A percentile compares a stretch with the other conserved stretches of the same genome.
Conservation (phyloP, 163 green algal species). For the Scenedesmus sp. region DNA sequence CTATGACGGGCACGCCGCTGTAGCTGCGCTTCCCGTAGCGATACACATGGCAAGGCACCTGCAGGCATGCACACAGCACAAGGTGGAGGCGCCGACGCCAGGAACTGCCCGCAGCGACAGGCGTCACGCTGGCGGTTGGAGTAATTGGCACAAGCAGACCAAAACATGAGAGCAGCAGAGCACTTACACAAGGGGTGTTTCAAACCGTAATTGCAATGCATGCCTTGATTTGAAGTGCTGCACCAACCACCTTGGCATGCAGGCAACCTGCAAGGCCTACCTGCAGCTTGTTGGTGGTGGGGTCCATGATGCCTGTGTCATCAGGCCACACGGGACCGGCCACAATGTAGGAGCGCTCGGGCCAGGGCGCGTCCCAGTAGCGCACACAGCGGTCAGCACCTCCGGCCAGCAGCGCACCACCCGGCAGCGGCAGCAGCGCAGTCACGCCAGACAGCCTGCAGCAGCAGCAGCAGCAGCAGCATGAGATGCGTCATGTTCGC, state of each 20-base stretch:
- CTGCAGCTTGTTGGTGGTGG: conserved; percentile 34
- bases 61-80: neutral
- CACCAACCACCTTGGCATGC: too few relatives aligned
- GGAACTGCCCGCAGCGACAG: too few relatives aligned
- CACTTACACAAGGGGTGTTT: too few relatives aligned
- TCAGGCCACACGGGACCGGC: conserved; percentile 49
- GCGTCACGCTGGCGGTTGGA: too few relatives aligned
- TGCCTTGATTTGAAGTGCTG: too few relatives aligned
- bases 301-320: conserved; percentile 44
- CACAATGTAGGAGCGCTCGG: conserved; percentile 53
- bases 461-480: neutral
- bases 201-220: too few relatives aligned
- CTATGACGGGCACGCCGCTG: conserved; percentile 30
- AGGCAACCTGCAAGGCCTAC: neutral
- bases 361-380: conserved; percentile 64
- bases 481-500: too few relatives aligned
- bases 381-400: conserved; percentile 76
- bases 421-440: conserved; percentile 76
- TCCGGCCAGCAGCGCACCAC: conserved; percentile 76
- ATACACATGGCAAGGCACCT: conserved; percentile 35
- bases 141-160: too few relatives aligned
- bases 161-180: too few relatives aligned
- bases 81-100: too few relatives aligned
- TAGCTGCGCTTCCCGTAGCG: conserved; percentile 20
- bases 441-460: conserved; percentile 56